Evolutionary conservation across 371 early-diverging fungal species (phyloP).

Genomic region (Mucor circinelloides): DNA sequence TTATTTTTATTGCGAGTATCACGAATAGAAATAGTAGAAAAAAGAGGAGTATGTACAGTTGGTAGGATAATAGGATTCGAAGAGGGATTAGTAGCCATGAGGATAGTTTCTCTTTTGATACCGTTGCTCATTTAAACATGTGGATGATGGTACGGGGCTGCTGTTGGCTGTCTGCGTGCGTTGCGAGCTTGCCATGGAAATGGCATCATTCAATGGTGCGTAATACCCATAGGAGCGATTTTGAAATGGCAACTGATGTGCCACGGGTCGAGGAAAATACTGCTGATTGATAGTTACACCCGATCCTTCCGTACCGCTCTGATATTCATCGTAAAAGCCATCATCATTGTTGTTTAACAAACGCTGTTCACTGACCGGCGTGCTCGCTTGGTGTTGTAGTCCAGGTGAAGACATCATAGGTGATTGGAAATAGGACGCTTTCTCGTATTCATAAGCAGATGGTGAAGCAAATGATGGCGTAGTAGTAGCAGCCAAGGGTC

Average conservation of each 20-base stretch:
- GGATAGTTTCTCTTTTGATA: constrained; percentile 12
- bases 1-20: too few relatives aligned
- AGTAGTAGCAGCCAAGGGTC: neutral
- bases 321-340: neutral
- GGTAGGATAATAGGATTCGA: neutral
- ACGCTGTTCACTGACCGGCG: neutral
- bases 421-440: neutral
- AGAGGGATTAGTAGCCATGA: neutral
- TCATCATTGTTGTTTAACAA: neutral
- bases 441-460: neutral
- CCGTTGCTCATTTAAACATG: constrained; percentile 4
- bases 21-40: too few relatives aligned
- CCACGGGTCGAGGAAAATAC: neutral
- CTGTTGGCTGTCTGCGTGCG: neutral
- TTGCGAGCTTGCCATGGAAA: neutral
- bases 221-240: neutral
- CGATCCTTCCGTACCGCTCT: neutral
- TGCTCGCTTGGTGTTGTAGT: neutral
- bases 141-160: neutral
- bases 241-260: constrained; percentile 6
- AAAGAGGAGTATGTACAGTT: neutral
- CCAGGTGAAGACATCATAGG: neutral
- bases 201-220: neutral
- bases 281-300: neutral
- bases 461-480: neutral